Evolutionary conservation across 345 rosid genomes (phyloP), one percentile per base, ranked within the genome.

Genomic region (Gossypium sturtianum): DNA sequence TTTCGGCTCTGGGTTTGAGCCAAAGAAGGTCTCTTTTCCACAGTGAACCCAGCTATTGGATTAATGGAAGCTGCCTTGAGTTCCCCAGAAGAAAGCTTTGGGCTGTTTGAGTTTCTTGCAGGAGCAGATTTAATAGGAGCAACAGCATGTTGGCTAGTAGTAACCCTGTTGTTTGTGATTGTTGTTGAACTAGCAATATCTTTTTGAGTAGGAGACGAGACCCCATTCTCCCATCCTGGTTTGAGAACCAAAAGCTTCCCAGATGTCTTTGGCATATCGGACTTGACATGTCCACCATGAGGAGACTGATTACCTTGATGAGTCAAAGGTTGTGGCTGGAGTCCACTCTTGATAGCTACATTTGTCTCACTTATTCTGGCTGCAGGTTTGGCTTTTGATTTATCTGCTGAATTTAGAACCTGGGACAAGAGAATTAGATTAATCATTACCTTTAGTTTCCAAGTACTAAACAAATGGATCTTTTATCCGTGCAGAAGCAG

Each of bases 211-310:
- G 82, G 61, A 9, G 88, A 81, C 61, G 61, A 54, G 17, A 79
- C 77, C 72, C 95, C 98, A 77, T 90, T 93, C 78, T 91, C 98
- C 85, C 96, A 78, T 54, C 87, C 88, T 2, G 92, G 90, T 81
- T 93, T 91, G 75, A 93, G 96, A 79, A 93, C 93, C 70, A 89
- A 80, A 38, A 91, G 87, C 84, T 93, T 91, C 80, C 92, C 90
- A 79, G 85, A 78, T 54, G 85, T 34, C 83, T 90, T 90, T 29
- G 75, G 69, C 71, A 78, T 77, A 72, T 93, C 98, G 58, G 91
- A 43, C 78, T 91, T 91, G 44, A 75, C 78, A 67, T 83, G 87
- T 73, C 86, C 91, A 74, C 79, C 79, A 34, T 76, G 82, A 76
- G 91, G 81, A 77, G 92, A 79, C 51, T 90, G 97, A 75, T 71